Base-by-base conservation (phyloP, 441 rosid species). In the Biscutella laevigata region DNA sequence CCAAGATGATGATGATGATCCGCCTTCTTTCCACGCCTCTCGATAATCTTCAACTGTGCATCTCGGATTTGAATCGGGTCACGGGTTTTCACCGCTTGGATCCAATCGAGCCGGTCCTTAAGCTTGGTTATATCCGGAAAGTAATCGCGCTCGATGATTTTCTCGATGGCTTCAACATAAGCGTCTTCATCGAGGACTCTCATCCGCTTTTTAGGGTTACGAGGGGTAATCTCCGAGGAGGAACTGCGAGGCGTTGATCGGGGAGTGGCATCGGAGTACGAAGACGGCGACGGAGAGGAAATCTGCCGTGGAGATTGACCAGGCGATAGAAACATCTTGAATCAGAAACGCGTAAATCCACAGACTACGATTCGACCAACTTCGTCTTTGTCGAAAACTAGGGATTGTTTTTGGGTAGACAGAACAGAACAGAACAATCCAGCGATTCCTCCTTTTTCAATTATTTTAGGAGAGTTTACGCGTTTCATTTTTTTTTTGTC, bases 121-220 rank as follows among this genome's bases (percentile, higher is more conserved):
- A 91, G 96, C 86, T 92, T 88, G 7, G 88, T 47, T 51, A 92
- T 79, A 71, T 88, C 97, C 2, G 97, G 98, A 69, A 88, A 92
- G 79, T 70, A 92, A 58, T 92, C 95, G 13, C 97, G 92, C 76
- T 92, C 97, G 57, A 92, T 77, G 64, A 92, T 84, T 72, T 74
- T 78, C 90, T 92, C 97, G 47, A 92, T 78, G 25, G 89, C 83
- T 20, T 79, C 87, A 0, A 82, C 92, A 42, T 88, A 88, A 4
- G 80, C 69, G 66, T 88, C 98, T 52, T 92, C 94, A 9, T 92
- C 94, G 25, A 92, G 89, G 13, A 88, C 97, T 11, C 66, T 56
- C 25, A 78, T 27, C 4, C 81, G 76, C 54, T 86, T 88, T 28
- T 65, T 69, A 16, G 84, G 71, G 62, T 59, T 73, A 13, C 37